A percentile compares a stretch with the other conserved stretches of the same genome.
phyloP scores from a whole-genome alignment of 2,329 filamentous ascomycete genomes.

The Talaromyces sp. region DNA sequence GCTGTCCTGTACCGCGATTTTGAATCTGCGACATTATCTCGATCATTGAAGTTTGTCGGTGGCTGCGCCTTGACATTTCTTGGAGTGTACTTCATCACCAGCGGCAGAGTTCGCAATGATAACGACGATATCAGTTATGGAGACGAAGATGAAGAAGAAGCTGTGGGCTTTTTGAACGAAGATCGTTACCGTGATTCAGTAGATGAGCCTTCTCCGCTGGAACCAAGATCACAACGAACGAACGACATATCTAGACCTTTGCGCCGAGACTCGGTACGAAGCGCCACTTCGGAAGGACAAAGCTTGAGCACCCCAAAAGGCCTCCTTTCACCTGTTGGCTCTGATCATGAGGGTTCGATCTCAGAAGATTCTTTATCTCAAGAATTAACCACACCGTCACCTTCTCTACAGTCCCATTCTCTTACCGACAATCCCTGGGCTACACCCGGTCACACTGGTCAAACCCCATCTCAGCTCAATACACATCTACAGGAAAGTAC shows the following conservation, averaged over 20 bases:
- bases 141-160: constrained; percentile 61
- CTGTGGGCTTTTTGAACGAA: constrained; percentile 38
- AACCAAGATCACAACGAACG: constrained; percentile 21
- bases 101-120: constrained; percentile 61
- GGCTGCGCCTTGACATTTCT: constrained; percentile 91
- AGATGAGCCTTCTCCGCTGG: constrained; percentile 27
- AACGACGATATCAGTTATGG: constrained; percentile 63
- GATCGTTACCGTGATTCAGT: constrained; percentile 37
- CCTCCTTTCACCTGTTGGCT: constrained; percentile 30
- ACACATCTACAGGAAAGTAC: constrained; percentile 20
- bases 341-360: constrained; percentile 33
- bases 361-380: constrained; percentile 30
- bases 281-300: constrained; percentile 33
- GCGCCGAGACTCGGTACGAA: constrained; percentile 32
- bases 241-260: constrained; percentile 20
- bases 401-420: constrained; percentile 30
- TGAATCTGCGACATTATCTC: constrained; percentile 69
- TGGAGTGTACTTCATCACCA: constrained; percentile 96
- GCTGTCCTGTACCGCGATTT: constrained; percentile 94
- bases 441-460: constrained; percentile 19
- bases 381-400: constrained; percentile 25
- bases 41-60: constrained; percentile 79
- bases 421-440: constrained; percentile 40
- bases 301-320: constrained; percentile 32
- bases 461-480: constrained; percentile 23